Base-by-base conservation (phyloP, 192 early-diverging fungal genomes). In the Entophlyctis luteolus region DNA sequence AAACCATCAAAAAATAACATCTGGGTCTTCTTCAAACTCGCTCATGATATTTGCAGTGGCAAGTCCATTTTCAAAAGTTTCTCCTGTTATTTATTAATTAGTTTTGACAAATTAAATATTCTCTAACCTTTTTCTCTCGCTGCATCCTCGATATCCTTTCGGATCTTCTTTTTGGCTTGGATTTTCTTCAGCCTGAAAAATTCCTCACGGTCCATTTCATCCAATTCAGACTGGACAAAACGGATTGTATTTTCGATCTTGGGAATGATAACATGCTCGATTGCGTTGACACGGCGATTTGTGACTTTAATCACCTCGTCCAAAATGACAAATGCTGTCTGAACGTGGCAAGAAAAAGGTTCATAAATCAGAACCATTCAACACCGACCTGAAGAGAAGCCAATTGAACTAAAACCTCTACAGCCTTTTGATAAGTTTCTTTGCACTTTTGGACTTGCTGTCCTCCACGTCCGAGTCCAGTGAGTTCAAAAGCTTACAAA, bases 241-340 rank as follows among this genome's bases (percentile, higher is more conserved):
- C 88, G 89, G 73, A 99, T 96, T 20, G 97, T 98, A 81, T 99
- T 99, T 72, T 99, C 97, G 63, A 95, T 90, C 38, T 88, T 86
- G 27, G 97, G 97, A 67, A 99, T 99, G 73, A 98, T 99, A 52
- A 99, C 94, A 75, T 98, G 91, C 74, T 99, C 97, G 70, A 99
- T 98, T 23, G 97, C 97, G 65, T 99, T 99, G 22, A 99, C 97
- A 69, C 97, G 88, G 62, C 97, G 90, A 79, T 99, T 99, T 1
- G 97, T 99, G 27, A 95, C 72, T 84, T 96, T 98, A 78, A 99
- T 99, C 50, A 99, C 95, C 81, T 99, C 97, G 74, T 99, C 97
- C 55, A 99, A 79, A 55, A 98, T 96, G 3, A 97, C 93, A 78
- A 99, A 99, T 0, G 97, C 95, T 12, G 97, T 99, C 84, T 94